phyloP scores from a whole-genome alignment of 306 rosid species.

The Cucumis cinereus region DNA sequence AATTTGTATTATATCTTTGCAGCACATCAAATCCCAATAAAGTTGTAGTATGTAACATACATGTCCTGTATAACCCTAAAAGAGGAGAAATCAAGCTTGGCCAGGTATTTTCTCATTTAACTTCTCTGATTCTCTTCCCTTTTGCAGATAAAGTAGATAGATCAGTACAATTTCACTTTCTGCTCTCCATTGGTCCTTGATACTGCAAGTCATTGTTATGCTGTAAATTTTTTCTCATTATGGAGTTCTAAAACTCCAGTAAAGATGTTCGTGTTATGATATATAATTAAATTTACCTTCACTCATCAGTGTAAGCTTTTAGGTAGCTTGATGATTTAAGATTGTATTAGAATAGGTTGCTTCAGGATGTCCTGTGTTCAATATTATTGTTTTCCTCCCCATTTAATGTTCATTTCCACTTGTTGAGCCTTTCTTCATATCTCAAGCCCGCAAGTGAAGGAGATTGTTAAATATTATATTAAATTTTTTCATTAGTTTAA shows the following conservation, averaged over 20 bases:
- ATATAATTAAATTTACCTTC: no score
- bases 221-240: neutral
- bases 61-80: conserved; percentile 80
- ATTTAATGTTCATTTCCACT: no score
- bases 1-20: conserved; percentile 22
- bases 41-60: conserved; percentile 76
- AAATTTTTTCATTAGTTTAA: no score
- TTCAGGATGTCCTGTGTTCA: no score
- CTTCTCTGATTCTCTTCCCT: neutral
- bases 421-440: no score
- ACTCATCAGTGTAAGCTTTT: no score
- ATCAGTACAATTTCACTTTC: neutral
- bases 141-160: neutral
- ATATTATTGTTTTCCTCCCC: no score
- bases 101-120: conserved; percentile 41
- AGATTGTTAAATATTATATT: no score
- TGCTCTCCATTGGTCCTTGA: neutral
- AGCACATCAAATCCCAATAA: conserved; percentile 45
- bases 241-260: neutral
- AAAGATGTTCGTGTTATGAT: neutral
- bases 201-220: neutral
- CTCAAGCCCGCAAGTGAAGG: no score
- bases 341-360: no score
- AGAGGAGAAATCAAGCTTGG: conserved; percentile 97
- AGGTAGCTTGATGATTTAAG: no score